Conservation (phyloP, 176 grass and related monocot genomes). For the Phoenix dactylifera region DNA sequence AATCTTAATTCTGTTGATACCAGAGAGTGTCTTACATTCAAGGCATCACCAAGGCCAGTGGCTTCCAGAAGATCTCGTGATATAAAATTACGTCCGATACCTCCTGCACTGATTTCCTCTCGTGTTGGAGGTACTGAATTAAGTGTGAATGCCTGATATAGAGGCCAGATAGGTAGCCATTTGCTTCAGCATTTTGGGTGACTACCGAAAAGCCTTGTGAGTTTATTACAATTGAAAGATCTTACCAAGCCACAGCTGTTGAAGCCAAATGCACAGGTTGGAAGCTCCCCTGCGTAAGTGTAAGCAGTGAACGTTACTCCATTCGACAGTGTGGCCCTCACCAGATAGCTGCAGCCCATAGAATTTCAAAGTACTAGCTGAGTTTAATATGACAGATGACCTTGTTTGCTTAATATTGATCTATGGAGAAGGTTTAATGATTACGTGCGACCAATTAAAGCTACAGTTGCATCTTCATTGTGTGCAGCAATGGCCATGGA, state of each 20-base stretch:
- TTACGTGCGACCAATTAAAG: constrained; percentile 67
- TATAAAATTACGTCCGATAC: constrained; percentile 58
- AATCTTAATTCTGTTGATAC: not conserved
- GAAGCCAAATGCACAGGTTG: constrained; percentile 87
- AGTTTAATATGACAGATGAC: too few relatives aligned
- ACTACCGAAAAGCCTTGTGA: not conserved
- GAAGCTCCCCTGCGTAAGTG: constrained; percentile 76
- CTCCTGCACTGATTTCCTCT: constrained; percentile 49
- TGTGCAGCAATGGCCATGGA: constrained; percentile 57
- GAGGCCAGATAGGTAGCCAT: too few relatives aligned
- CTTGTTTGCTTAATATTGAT: too few relatives aligned
- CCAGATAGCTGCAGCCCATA: constrained; percentile 37
- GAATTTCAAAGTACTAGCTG: too few relatives aligned
- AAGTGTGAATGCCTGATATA: constrained; percentile 70
- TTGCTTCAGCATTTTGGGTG: too few relatives aligned
- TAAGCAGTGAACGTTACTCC: constrained; percentile 71
- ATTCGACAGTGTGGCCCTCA: constrained; percentile 42
- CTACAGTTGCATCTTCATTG: constrained; percentile 71
- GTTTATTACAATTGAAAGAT: not conserved
- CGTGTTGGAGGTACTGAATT: constrained; percentile 66
- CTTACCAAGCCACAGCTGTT: constrained; percentile 73
- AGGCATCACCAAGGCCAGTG: constrained; percentile 45
- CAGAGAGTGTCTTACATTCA: constrained; percentile 23
- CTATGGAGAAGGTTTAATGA: not conserved
- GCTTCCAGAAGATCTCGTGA: constrained; percentile 76